phyloP scores from a whole-genome alignment of 345 rosid genomes.

The Clausena lansium region DNA sequence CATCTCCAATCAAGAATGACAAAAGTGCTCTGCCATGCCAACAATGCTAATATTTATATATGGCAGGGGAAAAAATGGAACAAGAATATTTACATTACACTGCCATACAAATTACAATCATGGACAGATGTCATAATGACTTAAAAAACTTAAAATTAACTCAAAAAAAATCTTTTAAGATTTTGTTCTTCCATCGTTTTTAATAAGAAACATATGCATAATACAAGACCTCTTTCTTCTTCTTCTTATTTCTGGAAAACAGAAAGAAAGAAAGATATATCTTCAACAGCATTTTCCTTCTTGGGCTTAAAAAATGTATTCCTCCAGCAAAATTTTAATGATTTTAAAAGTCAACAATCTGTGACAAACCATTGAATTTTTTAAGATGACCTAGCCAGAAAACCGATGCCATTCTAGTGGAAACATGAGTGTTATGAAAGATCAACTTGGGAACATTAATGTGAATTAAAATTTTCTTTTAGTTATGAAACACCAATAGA shows the following conservation, averaged over 20 bases:
- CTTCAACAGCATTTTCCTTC: not conserved
- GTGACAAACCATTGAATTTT: too few species aligned
- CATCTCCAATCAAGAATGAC: conserved; percentile 23
- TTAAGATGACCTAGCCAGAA: not conserved
- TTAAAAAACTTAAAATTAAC: not conserved
- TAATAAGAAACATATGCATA: not conserved
- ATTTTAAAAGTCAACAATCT: not conserved
- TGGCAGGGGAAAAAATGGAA: not conserved
- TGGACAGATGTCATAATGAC: not conserved
- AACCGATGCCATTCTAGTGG: not conserved
- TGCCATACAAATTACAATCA: not conserved
- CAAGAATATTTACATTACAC: not conserved
- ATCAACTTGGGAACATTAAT: not conserved
- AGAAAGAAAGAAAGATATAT: not conserved
- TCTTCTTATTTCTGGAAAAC: not conserved
- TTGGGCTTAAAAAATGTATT: not conserved
- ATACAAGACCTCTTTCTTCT: not conserved
- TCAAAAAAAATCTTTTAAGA: not conserved
- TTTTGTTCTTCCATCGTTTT: not conserved
- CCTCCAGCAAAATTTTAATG: not conserved
- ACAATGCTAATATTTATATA: conserved; percentile 2
- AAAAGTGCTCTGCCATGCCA: conserved; percentile 15
- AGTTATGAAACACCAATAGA: not conserved
- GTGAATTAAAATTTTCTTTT: not conserved
- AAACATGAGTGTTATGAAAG: not conserved